phyloP scores from a whole-genome alignment of 768 basidiomycete species.

The Phanerochaete carnosa region DNA sequence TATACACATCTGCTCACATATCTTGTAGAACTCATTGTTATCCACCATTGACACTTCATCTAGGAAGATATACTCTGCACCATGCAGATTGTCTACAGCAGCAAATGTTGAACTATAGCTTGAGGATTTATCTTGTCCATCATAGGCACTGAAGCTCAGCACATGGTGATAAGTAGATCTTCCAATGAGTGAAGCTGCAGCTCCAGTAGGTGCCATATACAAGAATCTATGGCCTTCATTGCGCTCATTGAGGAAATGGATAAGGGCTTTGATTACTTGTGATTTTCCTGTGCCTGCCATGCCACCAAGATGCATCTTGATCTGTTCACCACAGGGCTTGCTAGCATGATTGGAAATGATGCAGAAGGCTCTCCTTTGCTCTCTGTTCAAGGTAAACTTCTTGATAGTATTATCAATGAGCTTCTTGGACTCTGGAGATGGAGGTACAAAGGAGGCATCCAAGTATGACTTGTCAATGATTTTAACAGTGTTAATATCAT shows the following conservation, averaged over 20 bases:
- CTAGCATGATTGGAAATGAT: conserved; percentile 18
- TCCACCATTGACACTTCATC: conserved; percentile 44
- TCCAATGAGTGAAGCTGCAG: conserved; percentile 17
- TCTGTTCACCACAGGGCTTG: background rate
- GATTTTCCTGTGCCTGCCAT: conserved; percentile 25
- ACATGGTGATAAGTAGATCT: conserved; percentile 23
- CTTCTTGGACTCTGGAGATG: background rate
- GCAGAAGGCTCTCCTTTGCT: conserved; percentile 17
- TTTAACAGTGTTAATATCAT: conserved; percentile 1
- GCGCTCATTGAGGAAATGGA: conserved; percentile 2
- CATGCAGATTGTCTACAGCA: conserved; percentile 8
- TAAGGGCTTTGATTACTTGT: conserved; percentile 19
- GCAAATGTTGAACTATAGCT: background rate
- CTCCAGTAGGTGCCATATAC: conserved; percentile 20
- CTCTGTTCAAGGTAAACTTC: conserved; percentile 16
- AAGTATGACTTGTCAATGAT: conserved; percentile 6
- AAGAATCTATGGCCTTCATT: conserved; percentile 13
- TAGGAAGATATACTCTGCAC: conserved; percentile 38
- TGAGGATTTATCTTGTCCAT: background rate
- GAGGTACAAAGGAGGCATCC: background rate
- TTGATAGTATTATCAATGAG: background rate
- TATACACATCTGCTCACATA: conserved; percentile 20
- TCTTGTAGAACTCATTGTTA: conserved; percentile 25
- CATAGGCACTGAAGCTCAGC: conserved; percentile 4
- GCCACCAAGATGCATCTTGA: conserved; percentile 21